These are phyloP conservation scores for Dioscorea cayenensis DNA, from an alignment of 116 monocot species.

Conservation along the genomic window DNA sequence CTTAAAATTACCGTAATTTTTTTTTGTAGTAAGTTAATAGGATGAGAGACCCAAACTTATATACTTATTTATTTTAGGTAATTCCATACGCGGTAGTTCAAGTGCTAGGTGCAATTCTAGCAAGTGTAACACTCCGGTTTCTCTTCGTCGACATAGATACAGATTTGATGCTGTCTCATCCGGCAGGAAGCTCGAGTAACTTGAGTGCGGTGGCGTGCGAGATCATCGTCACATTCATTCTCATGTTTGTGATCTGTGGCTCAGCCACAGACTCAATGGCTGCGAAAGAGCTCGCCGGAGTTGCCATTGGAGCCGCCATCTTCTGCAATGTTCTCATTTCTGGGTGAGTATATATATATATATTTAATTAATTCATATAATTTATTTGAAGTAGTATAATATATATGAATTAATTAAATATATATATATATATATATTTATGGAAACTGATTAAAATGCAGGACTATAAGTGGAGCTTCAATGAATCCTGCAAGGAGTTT, in stretches of 20 bases:
- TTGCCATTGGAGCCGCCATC: neutral
- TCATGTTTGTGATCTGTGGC: constrained; percentile 1
- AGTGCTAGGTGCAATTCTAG: neutral
- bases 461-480: neutral
- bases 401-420: neutral
- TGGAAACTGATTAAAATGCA: neutral
- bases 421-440: neutral
- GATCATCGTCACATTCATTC: neutral
- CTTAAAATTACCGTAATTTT: neutral
- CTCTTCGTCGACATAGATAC: neutral
- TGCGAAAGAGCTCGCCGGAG: neutral
- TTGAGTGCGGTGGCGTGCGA: neutral
- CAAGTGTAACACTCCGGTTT: neutral
- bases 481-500: constrained; percentile 5
- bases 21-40: neutral
- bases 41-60: neutral
- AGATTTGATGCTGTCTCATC: neutral
- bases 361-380: neutral
- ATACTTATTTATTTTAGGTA: neutral
- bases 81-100: neutral
- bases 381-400: no score
- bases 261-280: neutral
- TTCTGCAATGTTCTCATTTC: neutral
- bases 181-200: neutral
- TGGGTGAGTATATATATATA: neutral